Base-by-base conservation (phyloP, 2,329 filamentous ascomycete species). In the Botrytis medusae region DNA sequence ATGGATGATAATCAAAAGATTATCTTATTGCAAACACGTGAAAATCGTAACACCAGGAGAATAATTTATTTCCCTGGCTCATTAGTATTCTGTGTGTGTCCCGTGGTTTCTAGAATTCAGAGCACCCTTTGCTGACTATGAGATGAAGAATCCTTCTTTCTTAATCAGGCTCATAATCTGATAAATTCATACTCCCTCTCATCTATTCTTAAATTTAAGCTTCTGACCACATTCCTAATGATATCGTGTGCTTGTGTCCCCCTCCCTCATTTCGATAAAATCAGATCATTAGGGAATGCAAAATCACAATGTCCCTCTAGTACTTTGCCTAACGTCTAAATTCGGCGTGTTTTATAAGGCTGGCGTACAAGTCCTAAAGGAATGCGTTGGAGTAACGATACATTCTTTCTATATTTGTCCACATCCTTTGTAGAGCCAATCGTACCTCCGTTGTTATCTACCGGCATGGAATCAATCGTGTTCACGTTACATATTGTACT, bases 181-280 rank as follows among this genome's bases (percentile, higher is more conserved):
- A 42, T 29, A 42, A 57, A 68, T 25, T 0, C 37, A 57, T 40
- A 46, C 16, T 34, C 37, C 46, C 1, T 68, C 25, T n/a, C 46
- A 16, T 68, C 64, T 68, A 68, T 68, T 68, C 34, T 57, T 42
- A 29, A 29, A 25, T 57, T 57, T 57, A 57, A 57, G 18, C 34
- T 68, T 68, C 65, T 68, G 9, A 68, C 34, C n/a, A 42, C 65
- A 5, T 57, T 57, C 48, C 18, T 5, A 42, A 5, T 5, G 32
- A 3, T 42, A 32, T 57, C 34, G 4, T 57, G 8, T 40, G 29
- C 14, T 68, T 42, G 10, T 40, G n/a, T 57, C 25, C 29, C 22
- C 16, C 46, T 29, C 20, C 64, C 29, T 54, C 25, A 29, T 68
- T 29, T 54, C 34, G 34, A 40, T 68, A 5, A 16, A 6, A 54